A percentile compares a stretch with the other conserved stretches of the same genome.
Evolutionary conservation across 2,329 filamentous ascomycete species (phyloP).

Genomic region (Neoarthrinium moseri): DNA sequence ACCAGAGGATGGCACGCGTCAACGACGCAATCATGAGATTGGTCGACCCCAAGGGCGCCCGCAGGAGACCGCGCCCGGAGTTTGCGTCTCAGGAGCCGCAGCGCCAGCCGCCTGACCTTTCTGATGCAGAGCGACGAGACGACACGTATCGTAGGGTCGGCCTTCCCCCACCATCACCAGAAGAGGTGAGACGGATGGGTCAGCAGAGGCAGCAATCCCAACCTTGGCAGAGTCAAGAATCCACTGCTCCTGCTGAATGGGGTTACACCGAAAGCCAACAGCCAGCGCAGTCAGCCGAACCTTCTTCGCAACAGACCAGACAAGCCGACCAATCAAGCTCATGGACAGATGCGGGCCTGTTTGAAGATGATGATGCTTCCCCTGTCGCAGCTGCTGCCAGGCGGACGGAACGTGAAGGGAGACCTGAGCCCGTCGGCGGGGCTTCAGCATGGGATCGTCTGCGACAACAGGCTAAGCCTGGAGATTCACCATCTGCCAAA

Average conservation of each 20-base stretch:
- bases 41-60: conserved; percentile 12
- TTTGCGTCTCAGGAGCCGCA: not conserved
- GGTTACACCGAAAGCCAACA: not conserved
- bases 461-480: conserved; percentile 32
- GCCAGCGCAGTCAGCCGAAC: not conserved
- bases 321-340: conserved; percentile 3
- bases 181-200: not conserved
- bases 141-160: conserved; percentile 2
- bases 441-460: conserved; percentile 46
- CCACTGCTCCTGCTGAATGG: not conserved
- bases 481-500: conserved; percentile 15
- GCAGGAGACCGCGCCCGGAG: not conserved
- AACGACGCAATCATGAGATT: conserved; percentile 16
- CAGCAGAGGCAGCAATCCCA: not conserved
- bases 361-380: conserved; percentile 40
- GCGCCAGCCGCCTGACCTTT: conserved; percentile 8
- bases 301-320: conserved; percentile 3
- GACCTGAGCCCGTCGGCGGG: conserved; percentile 16
- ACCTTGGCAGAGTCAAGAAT: too few species aligned
- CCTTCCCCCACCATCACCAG: conserved; percentile 2
- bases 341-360: conserved; percentile 18
- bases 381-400: conserved; percentile 35
- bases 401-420: conserved; percentile 11
- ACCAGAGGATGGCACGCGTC: conserved; percentile 25
- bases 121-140: not conserved